Evolutionary conservation across 352 stramenopile species (phyloP), one percentile per base, ranked within the genome.

Genomic region (Phytophthora tubulina): DNA sequence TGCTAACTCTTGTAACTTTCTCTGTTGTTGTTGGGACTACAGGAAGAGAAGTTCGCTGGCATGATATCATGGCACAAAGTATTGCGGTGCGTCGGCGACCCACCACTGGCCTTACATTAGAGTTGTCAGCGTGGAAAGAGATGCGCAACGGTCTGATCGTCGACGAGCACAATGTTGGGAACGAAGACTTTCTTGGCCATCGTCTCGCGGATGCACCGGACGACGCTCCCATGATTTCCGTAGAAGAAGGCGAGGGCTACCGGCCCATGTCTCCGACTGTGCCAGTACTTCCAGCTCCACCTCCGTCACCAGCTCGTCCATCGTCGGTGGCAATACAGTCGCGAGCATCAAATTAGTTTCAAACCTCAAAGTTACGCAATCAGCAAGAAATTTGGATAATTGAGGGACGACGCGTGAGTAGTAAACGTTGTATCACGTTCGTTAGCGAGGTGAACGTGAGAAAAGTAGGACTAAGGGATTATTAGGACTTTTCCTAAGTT

Each of bases 61-160:
- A 76, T 3, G 44, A 74, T 49, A 52, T 72, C 57, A 9, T 73
- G 31, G 3, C 58, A 17, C 51, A 79, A 49, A 54, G 70, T 14
- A 75, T 70, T 44, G 58, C 64, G 21, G 45, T 61, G 33, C 69
- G 58, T 41, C 57, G 73, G 35, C 35, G 56, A 15, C 59, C 73
- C 21, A 77, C 68, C 32, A 48, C 63, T 38, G 61, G 81, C n/a
- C 35, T 83, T 52, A 49, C 57, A n/a, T 67, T 90, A 7, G 80
- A 86, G 36, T 63, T 90, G 17, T 75, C 73, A 5, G 80, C 76
- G 7, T 90, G 82, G 82, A 88, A 90, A 63, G 78, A 78, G 27
- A 84, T 88, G 76, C 78, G 75, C 4, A 76, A 86, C 49, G 70
- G 74, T 8, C 51, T 90, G 11, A 90, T 90, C 42, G 64, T 72